These are phyloP conservation scores for Stenogyne calaminthoides DNA, from an alignment of 305 asterid species.

Conservation along the genomic window DNA sequence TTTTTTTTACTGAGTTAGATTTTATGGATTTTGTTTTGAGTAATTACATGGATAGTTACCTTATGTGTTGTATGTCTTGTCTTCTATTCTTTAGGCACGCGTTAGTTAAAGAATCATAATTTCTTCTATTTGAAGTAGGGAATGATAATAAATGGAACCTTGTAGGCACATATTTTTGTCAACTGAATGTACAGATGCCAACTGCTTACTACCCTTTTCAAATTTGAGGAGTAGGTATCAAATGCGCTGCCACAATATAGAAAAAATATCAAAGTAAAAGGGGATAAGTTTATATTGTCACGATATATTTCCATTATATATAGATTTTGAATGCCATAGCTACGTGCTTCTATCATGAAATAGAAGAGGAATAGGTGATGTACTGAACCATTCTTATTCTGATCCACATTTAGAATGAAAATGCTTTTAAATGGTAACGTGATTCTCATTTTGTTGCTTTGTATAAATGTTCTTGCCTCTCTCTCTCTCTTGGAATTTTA, in stretches of 20 bases:
- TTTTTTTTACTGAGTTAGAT: constrained; percentile 3
- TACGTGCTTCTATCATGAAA: not conserved
- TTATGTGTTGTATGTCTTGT: constrained; percentile 3
- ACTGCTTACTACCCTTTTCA: not conserved
- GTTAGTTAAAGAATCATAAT: not conserved
- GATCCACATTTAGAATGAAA: constrained; percentile 8
- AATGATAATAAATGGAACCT: constrained; percentile 16
- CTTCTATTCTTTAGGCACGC: constrained; percentile 2
- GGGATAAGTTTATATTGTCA: not conserved
- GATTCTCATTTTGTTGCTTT: constrained; percentile 1
- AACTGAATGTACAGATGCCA: not conserved
- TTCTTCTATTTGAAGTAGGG: not conserved
- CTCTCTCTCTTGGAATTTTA: not conserved
- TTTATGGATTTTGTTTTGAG: not conserved
- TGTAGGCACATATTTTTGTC: not conserved
- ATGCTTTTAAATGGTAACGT: not conserved
- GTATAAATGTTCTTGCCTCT: constrained; percentile 9
- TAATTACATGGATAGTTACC: not conserved
- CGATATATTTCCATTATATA: not conserved
- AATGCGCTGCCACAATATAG: not conserved
- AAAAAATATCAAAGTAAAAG: not conserved
- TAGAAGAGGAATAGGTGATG: constrained; percentile 12
- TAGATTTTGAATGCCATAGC: not conserved
- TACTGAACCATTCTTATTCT: not conserved
- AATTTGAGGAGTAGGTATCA: constrained; percentile 4